phyloP scores from a whole-genome alignment of 73 alveolate genomes.

The Symbiodinium pilosum region DNA sequence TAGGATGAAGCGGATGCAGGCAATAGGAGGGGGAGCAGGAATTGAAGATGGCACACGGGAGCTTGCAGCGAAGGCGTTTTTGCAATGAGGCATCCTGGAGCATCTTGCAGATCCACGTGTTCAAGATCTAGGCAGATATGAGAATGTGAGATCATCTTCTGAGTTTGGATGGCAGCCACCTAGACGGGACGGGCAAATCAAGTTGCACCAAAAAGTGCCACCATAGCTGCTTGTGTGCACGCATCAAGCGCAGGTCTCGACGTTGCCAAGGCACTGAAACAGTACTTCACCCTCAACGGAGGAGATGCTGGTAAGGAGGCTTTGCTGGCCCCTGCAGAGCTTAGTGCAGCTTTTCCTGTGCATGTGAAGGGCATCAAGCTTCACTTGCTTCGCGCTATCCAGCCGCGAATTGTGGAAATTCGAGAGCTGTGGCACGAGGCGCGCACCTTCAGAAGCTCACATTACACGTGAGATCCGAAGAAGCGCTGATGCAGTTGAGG shows the following conservation, averaged over 20 bases:
- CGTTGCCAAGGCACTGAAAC: constrained; percentile 25
- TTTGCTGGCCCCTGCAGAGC: background rate
- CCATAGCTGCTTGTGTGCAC: background rate
- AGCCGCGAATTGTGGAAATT: constrained; percentile 42
- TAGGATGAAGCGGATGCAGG: too few relatives aligned
- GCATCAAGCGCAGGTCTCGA: background rate
- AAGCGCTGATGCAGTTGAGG: background rate
- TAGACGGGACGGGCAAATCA: too few relatives aligned
- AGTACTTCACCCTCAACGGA: constrained; percentile 11
- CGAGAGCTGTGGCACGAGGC: constrained; percentile 57
- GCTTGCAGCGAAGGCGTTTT: background rate
- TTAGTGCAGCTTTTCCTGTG: background rate
- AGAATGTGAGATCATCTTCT: too few relatives aligned
- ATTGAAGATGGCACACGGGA: too few relatives aligned
- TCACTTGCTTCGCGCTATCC: constrained; percentile 4
- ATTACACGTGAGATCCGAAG: too few relatives aligned
- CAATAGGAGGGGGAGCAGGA: too few relatives aligned
- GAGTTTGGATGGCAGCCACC: too few relatives aligned
- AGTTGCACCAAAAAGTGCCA: too few relatives aligned
- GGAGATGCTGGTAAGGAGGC: constrained; percentile 35
- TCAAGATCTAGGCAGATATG: constrained; percentile 29
- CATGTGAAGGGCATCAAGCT: constrained; percentile 18
- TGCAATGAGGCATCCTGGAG: constrained; percentile 10
- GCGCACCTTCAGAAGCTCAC: too few relatives aligned
- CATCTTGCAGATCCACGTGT: constrained; percentile 42